Conservation (phyloP, 2,329 filamentous ascomycete species). For the Fonsecaea nubica region DNA sequence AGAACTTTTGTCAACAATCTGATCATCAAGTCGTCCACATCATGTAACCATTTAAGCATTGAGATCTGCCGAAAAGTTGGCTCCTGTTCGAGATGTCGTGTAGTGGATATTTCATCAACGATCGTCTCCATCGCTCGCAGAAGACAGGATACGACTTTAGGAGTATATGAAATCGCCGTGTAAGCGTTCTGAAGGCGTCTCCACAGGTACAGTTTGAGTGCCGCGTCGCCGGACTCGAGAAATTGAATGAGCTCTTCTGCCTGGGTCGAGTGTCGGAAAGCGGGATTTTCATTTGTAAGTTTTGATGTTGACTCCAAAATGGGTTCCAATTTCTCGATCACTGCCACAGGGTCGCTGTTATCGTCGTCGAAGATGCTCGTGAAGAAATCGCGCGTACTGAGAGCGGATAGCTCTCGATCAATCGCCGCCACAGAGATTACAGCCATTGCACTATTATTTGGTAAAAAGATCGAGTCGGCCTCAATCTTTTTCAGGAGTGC, state of each 20-base stretch:
- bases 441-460: slow-evolving; percentile 88
- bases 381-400: slow-evolving; percentile 97
- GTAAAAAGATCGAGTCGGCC: slow-evolving; percentile 64
- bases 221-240: slow-evolving; percentile 78
- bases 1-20: slow-evolving; percentile 73
- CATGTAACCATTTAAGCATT: slow-evolving; percentile 77
- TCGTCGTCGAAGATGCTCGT: slow-evolving; percentile 85
- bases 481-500: slow-evolving; percentile 57
- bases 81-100: slow-evolving; percentile 59
- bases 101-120: slow-evolving; percentile 69
- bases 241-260: slow-evolving; percentile 81
- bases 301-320: slow-evolving; percentile 73
- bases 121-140: slow-evolving; percentile 86
- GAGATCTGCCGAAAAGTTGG: slow-evolving; percentile 69
- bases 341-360: slow-evolving; percentile 76
- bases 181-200: slow-evolving; percentile 90
- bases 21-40: slow-evolving; percentile 76
- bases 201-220: slow-evolving; percentile 87
- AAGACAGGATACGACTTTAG: slow-evolving; percentile 87
- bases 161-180: slow-evolving; percentile 78
- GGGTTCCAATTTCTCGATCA: slow-evolving; percentile 92
- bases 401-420: slow-evolving; percentile 86
- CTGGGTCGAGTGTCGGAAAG: slow-evolving; percentile 37
- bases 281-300: background rate
- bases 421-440: slow-evolving; percentile 83